Evolutionary conservation across 129 eudicot genomes (phyloP).

Genomic region (Flaveria sonorensis): DNA sequence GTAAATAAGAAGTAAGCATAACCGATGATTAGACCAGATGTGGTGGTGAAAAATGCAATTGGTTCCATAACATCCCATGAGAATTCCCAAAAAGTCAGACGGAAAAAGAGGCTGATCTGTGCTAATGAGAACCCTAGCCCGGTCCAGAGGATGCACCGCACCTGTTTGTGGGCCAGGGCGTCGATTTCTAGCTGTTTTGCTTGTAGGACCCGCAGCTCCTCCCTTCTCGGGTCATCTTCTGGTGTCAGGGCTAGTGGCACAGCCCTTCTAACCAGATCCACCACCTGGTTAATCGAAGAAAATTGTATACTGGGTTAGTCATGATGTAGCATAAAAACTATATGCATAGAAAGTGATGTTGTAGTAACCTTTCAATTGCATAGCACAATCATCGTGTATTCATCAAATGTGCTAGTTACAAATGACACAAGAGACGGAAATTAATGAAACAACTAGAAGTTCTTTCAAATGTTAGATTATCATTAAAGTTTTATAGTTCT

Average conservation of each 20-base stretch:
- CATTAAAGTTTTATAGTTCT: too few relatives aligned
- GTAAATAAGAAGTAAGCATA: constrained; percentile 83
- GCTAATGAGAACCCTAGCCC: constrained; percentile 60
- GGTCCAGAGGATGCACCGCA: constrained; percentile 68
- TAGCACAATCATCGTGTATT: background rate
- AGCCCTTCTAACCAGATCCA: constrained; percentile 72
- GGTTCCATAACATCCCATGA: constrained; percentile 99
- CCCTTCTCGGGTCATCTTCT: constrained; percentile 69
- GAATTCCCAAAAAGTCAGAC: constrained; percentile 86
- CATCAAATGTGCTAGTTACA: background rate
- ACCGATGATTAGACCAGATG: constrained; percentile 68
- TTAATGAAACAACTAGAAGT: too few relatives aligned
- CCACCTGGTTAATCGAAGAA: constrained; percentile 49
- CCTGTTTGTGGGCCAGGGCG: constrained; percentile 76
- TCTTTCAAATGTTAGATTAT: too few relatives aligned
- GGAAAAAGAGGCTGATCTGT: constrained; percentile 85
- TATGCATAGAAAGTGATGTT: background rate
- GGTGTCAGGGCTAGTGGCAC: constrained; percentile 75
- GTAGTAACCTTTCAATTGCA: background rate
- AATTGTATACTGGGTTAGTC: background rate
- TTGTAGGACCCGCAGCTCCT: constrained; percentile 61
- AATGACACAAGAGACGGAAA: background rate
- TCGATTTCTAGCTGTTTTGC: constrained; percentile 67
- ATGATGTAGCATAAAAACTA: background rate
- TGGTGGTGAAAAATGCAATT: constrained; percentile 73